phyloP scores from a whole-genome alignment of 1,284 basidiomycete species.

The Cutaneotrichosporon arboriforme region DNA sequence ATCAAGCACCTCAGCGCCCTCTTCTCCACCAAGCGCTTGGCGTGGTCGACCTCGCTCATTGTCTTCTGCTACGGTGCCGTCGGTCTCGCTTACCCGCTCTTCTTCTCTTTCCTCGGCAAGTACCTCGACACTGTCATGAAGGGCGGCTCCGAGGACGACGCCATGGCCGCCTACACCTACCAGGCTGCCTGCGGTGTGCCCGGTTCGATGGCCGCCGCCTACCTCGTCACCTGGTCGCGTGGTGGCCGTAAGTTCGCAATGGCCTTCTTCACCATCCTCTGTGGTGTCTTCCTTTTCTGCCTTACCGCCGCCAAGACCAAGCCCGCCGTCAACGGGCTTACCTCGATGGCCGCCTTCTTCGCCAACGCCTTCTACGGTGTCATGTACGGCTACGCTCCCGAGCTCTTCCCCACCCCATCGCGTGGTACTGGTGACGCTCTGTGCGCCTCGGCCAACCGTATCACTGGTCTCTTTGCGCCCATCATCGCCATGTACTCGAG shows the following conservation, averaged over 20 bases:
- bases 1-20: constrained; percentile 54
- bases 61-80: constrained; percentile 57
- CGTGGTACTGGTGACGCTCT: constrained; percentile 62
- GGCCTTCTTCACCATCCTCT: constrained; percentile 52
- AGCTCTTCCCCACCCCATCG: constrained; percentile 61
- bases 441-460: constrained; percentile 54
- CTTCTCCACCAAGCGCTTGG: constrained; percentile 54
- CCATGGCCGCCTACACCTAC: constrained; percentile 54
- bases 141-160: constrained; percentile 30
- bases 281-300: constrained; percentile 58
- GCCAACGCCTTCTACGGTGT: constrained; percentile 54
- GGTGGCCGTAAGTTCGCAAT: constrained; percentile 56
- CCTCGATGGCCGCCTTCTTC: constrained; percentile 55
- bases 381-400: constrained; percentile 59
- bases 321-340: constrained; percentile 54
- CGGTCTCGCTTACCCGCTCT: constrained; percentile 55
- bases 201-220: constrained; percentile 57
- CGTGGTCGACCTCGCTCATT: constrained; percentile 54
- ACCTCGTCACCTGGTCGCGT: constrained; percentile 54
- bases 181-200: constrained; percentile 54
- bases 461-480: constrained; percentile 52
- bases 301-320: constrained; percentile 57
- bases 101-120: constrained; percentile 53
- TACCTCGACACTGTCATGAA: constrained; percentile 50
- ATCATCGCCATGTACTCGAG: constrained; percentile 29